Conservation (phyloP, 2,329 filamentous ascomycete species). For the Dactylonectria estremocensis region DNA sequence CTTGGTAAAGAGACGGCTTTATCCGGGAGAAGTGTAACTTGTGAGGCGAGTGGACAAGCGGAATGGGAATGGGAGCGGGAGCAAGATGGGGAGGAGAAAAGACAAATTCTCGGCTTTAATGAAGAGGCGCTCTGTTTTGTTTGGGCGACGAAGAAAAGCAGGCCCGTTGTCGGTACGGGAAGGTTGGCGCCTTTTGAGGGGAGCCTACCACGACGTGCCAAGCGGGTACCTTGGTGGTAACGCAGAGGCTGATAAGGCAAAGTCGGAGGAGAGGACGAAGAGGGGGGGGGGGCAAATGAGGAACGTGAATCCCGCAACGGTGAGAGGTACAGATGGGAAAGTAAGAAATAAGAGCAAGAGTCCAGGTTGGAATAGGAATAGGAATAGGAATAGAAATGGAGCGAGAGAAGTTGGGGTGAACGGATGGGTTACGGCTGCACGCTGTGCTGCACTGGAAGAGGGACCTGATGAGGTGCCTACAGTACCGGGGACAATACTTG, state of each 20-base stretch:
- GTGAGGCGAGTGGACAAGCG: conserved; percentile 10
- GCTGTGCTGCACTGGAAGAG: neutral
- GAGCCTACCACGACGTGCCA: neutral
- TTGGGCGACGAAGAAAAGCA: neutral
- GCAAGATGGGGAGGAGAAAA: conserved; percentile 10
- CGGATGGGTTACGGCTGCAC: neutral
- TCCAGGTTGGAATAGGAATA: conserved; percentile 10
- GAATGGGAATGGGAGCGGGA: neutral
- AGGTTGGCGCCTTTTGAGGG: neutral
- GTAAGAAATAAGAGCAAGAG: neutral
- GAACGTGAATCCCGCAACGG: too few species aligned
- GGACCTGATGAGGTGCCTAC: neutral
- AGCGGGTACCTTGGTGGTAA: too few species aligned
- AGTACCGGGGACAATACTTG: neutral
- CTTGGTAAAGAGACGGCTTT: conserved; percentile 25
- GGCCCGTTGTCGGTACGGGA: neutral
- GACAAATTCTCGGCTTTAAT: conserved; percentile 15
- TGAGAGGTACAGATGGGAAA: conserved; percentile 4
- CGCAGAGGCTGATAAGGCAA: neutral
- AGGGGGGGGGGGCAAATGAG: neutral
- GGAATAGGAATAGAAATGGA: conserved; percentile 11
- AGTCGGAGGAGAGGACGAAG: neutral
- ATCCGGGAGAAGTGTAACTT: conserved; percentile 22
- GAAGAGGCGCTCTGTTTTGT: neutral
- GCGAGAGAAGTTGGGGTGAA: conserved; percentile 12